These are phyloP conservation scores for Noccaea bulbosa DNA, from an alignment of 345 rosid species.

Conservation along the genomic window DNA sequence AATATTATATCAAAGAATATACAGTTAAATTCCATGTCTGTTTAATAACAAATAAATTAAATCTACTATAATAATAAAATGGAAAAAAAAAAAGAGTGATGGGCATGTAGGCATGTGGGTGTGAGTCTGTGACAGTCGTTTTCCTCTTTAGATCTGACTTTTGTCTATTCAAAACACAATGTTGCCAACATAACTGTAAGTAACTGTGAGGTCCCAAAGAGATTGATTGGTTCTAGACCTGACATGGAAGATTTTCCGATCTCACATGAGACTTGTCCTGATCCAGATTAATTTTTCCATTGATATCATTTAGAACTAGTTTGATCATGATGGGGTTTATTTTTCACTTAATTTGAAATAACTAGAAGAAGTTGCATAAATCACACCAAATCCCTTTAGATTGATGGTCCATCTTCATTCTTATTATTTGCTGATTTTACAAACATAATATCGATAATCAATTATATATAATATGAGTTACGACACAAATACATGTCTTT, in stretches of 20 bases:
- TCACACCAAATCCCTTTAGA: constrained; percentile 38
- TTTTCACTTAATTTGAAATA: neutral
- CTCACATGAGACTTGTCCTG: constrained; percentile 41
- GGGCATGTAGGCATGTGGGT: constrained; percentile 45
- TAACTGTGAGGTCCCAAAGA: constrained; percentile 31
- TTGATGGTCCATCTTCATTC: constrained; percentile 33
- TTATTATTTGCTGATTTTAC: constrained; percentile 40
- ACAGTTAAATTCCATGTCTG: neutral
- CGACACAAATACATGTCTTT: constrained; percentile 33
- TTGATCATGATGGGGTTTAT: neutral
- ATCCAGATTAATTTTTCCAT: constrained; percentile 15
- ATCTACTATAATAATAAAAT: neutral
- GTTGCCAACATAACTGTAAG: constrained; percentile 40
- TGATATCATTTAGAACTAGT: constrained; percentile 19
- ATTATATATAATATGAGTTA: constrained; percentile 36
- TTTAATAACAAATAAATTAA: neutral
- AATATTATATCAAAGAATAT: constrained; percentile 9
- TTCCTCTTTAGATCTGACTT: constrained; percentile 43
- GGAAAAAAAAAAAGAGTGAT: constrained; percentile 28
- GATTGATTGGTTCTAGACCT: constrained; percentile 29
- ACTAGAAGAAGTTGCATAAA: constrained; percentile 18
- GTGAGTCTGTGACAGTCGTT: constrained; percentile 41
- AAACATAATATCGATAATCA: constrained; percentile 34
- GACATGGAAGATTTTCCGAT: constrained; percentile 24
- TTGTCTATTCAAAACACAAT: constrained; percentile 41